These are phyloP conservation scores for Aureobasidium sp. DNA, from an alignment of 2,329 filamentous ascomycete species.

Conservation along the genomic window DNA sequence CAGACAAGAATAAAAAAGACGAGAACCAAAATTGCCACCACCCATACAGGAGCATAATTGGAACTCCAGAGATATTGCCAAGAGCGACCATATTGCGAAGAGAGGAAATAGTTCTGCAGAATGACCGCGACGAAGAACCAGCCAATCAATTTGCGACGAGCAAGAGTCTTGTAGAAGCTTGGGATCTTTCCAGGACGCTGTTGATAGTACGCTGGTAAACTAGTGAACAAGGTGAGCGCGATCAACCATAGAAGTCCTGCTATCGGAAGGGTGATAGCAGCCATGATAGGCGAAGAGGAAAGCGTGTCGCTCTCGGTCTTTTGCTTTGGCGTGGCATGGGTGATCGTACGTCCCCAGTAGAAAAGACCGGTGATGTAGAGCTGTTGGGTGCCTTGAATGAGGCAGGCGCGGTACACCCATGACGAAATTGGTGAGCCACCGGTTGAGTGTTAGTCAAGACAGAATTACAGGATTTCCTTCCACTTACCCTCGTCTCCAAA, in stretches of 20 bases:
- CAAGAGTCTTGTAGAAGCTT: slow-evolving; percentile 55
- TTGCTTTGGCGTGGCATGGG: slow-evolving; percentile 30
- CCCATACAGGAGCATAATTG: slow-evolving; percentile 48
- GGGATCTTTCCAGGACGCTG: slow-evolving; percentile 56
- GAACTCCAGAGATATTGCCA: slow-evolving; percentile 57
- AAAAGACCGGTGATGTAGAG: slow-evolving; percentile 57
- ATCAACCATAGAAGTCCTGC: slow-evolving; percentile 49
- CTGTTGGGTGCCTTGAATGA: slow-evolving; percentile 60
- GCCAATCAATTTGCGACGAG: slow-evolving; percentile 55
- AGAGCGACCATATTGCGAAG: slow-evolving; percentile 57
- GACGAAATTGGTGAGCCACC: slow-evolving; percentile 47
- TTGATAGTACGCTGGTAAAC: slow-evolving; percentile 58
- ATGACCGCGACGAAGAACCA: slow-evolving; percentile 60
- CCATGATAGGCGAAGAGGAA: slow-evolving; percentile 23
- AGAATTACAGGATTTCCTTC: not conserved
- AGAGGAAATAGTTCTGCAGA: slow-evolving; percentile 60
- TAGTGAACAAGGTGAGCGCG: slow-evolving; percentile 48
- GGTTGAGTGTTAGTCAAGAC: slow-evolving; percentile 29
- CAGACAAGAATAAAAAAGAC: slow-evolving; percentile 50
- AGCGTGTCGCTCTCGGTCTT: slow-evolving; percentile 31
- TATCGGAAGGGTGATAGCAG: slow-evolving; percentile 50
- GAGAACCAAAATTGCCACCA: slow-evolving; percentile 48
- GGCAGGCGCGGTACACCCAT: slow-evolving; percentile 58
- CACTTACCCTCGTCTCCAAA: slow-evolving; percentile 38
- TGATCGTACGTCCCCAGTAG: slow-evolving; percentile 56